Evolutionary conservation across 106 monocot genomes (phyloP).

Genomic region (Posidonia australis): DNA sequence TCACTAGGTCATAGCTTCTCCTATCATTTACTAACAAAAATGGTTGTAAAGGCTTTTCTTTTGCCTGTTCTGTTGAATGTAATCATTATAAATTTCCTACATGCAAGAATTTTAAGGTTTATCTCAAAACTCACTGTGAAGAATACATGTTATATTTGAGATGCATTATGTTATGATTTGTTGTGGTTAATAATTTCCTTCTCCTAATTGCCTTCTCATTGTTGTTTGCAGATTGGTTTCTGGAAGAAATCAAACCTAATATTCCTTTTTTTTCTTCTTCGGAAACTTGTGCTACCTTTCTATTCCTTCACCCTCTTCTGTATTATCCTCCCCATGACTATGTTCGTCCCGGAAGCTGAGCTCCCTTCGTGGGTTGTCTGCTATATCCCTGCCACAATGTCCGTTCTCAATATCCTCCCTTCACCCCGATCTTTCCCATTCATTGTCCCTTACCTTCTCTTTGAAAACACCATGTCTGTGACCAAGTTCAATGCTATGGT

Average conservation of each 20-base stretch:
- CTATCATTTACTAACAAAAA: no score
- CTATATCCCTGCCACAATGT: constrained; percentile 70
- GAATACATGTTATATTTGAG: no score
- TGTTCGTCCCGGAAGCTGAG: constrained; percentile 80
- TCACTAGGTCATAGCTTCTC: no score
- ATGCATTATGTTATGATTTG: no score
- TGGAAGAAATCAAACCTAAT: constrained; percentile 92
- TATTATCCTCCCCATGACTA: constrained; percentile 82
- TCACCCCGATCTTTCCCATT: constrained; percentile 76
- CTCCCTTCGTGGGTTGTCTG: constrained; percentile 83
- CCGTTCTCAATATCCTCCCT: constrained; percentile 88
- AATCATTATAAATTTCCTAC: no score
- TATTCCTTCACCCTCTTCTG: constrained; percentile 92
- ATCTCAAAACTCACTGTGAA: no score
- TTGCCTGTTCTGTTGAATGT: no score
- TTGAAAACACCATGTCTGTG: constrained; percentile 98
- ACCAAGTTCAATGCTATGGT: constrained; percentile 98
- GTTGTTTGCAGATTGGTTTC: constrained; percentile 58
- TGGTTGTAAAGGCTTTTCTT: no score
- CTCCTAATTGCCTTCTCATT: not conserved
- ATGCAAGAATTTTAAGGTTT: no score
- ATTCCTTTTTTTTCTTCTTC: constrained; percentile 82
- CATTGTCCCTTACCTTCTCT: constrained; percentile 83
- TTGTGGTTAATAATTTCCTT: no score
- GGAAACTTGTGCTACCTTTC: constrained; percentile 75